Percentiles rank a stretch among this genome's conserved stretches.
Conservation (phyloP, 2,329 filamentous ascomycete species). For the Parascedosporium putredinis region DNA sequence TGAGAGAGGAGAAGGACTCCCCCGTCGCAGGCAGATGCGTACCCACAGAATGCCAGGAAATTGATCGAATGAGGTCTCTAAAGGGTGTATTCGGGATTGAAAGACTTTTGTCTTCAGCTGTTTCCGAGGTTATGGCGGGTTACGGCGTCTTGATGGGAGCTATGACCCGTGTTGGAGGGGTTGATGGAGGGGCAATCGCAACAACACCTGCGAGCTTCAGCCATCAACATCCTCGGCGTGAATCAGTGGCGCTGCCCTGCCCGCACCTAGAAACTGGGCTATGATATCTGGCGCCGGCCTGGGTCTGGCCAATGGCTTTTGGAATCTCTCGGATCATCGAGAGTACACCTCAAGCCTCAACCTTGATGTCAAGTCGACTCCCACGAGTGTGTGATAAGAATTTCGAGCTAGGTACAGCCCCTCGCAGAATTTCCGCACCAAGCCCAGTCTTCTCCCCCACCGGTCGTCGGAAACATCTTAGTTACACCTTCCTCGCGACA, state of each 20-base stretch:
- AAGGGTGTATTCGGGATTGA: not conserved
- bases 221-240: not conserved
- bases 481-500: not conserved
- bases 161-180: constrained; percentile 2
- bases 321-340: too few relatives aligned
- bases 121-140: constrained; percentile 1
- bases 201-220: not conserved
- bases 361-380: too few relatives aligned
- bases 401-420: too few relatives aligned
- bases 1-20: not conserved
- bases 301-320: too few relatives aligned
- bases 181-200: not conserved
- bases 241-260: not conserved
- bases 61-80: not conserved
- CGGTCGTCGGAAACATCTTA: not conserved
- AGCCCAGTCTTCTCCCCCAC: not conserved
- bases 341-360: too few relatives aligned
- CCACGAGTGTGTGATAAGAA: too few relatives aligned
- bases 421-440: not conserved
- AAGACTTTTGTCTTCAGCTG: not conserved
- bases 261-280: too few relatives aligned
- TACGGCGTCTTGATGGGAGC: not conserved
- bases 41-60: not conserved
- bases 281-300: too few relatives aligned
- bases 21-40: not conserved